Evolutionary conservation across 2,329 filamentous ascomycete species (phyloP).

Genomic region (Chaetomiaceae sp.): DNA sequence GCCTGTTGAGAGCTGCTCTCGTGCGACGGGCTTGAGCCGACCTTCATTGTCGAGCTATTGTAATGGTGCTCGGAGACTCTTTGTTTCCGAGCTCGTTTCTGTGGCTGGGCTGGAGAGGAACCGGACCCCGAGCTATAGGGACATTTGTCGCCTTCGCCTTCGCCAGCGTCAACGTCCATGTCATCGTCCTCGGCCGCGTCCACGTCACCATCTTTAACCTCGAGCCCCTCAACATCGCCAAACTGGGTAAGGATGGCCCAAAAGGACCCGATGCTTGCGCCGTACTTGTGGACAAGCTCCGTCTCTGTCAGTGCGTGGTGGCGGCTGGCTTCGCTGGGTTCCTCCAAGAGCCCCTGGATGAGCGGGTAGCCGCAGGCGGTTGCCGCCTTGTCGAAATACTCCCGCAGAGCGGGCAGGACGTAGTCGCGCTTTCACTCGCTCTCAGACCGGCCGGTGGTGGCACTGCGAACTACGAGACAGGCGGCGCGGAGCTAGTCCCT

Average conservation of each 20-base stretch:
- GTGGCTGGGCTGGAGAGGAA: background rate
- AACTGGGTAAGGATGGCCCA: background rate
- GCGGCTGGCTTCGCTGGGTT: too few relatives aligned
- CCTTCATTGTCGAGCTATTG: background rate
- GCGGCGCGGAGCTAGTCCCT: background rate
- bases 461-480: background rate
- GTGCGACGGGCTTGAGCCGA: background rate
- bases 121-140: background rate
- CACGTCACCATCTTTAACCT: too few relatives aligned
- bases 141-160: background rate
- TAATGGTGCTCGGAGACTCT: background rate
- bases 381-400: background rate
- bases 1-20: background rate
- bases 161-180: background rate
- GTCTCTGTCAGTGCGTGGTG: background rate
- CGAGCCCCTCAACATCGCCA: background rate
- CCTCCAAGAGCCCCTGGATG: background rate
- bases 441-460: background rate
- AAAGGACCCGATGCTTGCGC: background rate
- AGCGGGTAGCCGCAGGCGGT: background rate
- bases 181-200: background rate
- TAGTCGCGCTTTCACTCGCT: too few relatives aligned
- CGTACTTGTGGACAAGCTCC: background rate
- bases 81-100: background rate
- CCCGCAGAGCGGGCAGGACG: background rate